Base-by-base conservation (phyloP, 257 asterid genomes). In the Solanum gandarillasii region DNA sequence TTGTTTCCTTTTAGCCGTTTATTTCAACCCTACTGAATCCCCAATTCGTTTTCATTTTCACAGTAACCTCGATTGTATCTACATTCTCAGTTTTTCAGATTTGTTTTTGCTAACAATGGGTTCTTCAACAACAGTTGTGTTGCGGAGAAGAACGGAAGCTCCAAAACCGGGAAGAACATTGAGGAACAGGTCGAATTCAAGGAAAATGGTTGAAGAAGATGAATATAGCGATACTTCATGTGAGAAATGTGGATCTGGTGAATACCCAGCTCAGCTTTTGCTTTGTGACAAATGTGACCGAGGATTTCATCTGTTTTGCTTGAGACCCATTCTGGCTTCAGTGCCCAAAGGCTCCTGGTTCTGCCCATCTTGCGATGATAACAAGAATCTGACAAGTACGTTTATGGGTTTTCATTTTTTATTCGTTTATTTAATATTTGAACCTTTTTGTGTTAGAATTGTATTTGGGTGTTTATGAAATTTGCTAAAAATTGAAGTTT, bases 341-440 rank as follows among this genome's bases (percentile, higher is more conserved):
- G 98, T 97, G n/a, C 98, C 98, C 32, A 90, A 93, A 86, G 98
- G 95, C 86, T 36, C 88, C 27, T 97, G 99, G 99, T 93, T 93
- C 83, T 97, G 99, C 39, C 89, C 94, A 6, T 87, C 91, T 89
- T 97, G 99, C 90, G 90, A 93, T 21, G 48, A 46, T 60, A 72
- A 71, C 39, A 83, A 84, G 35, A 86, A 62, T 48, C 86, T 74
- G 11, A 58, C 88, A 12, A 74, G 98, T 97, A 93, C 14, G 96
- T 72, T 23, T 16, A 12, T 27, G 58, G 35, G 20, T 79, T 48
- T 82, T 74, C 68, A 11, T 12, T 27, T 46, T 83, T 74, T 71
- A 27, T 20, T 27, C 52, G 29, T 43, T 86, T 20, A 6, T 4
- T 29, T 11, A 74, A 38, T 85, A 5, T 3, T 67, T 38, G 4